phyloP scores from a whole-genome alignment of 805 yeast species.

The Metschnikowia matae region DNA sequence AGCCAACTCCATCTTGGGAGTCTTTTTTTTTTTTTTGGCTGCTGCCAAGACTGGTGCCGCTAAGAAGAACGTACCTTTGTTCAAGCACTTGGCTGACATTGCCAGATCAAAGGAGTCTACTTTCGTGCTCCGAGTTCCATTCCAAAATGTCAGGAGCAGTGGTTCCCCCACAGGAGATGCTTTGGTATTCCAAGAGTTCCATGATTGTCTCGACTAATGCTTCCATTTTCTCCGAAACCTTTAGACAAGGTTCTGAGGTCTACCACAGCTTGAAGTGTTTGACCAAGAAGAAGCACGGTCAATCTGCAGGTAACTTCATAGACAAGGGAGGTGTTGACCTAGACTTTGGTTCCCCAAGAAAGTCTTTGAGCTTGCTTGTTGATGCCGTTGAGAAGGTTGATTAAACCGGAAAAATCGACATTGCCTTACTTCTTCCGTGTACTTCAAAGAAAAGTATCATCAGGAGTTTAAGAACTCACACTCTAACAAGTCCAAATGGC shows the following conservation, averaged over 20 bases:
- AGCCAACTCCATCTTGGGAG: slow-evolving; percentile 98
- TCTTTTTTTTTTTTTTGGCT: slow-evolving; percentile 76
- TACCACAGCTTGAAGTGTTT: slow-evolving; percentile 93
- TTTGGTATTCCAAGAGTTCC: slow-evolving; percentile 97
- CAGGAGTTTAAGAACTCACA: slow-evolving; percentile 97
- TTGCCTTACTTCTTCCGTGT: slow-evolving; percentile 98
- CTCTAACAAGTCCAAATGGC: slow-evolving; percentile 86
- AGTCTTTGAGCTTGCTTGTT: slow-evolving; percentile 92
- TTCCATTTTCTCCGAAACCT: slow-evolving; percentile 85
- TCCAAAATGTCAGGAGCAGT: slow-evolving; percentile 98
- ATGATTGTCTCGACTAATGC: slow-evolving; percentile 98
- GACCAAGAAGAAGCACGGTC: slow-evolving; percentile 94
- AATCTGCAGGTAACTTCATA: slow-evolving; percentile 99
- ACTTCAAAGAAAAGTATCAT: slow-evolving; percentile 95
- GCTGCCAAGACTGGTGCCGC: slow-evolving; percentile 98
- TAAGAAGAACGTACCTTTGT: slow-evolving; percentile 87
- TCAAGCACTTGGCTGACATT: slow-evolving; percentile 82
- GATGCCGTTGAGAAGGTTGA: slow-evolving; percentile 91
- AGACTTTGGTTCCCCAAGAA: slow-evolving; percentile 89
- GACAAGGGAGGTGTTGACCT: slow-evolving; percentile 99
- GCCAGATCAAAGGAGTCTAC: slow-evolving; percentile 71
- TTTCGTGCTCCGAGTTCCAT: slow-evolving; percentile 96
- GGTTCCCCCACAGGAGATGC: slow-evolving; percentile 99
- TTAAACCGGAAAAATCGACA: slow-evolving; percentile 86
- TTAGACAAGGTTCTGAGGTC: slow-evolving; percentile 96